Percentiles rank a stretch among this genome's conserved stretches.
Conservation (phyloP, 129 eudicot genomes). For the Chrysanthemum makinoi region DNA sequence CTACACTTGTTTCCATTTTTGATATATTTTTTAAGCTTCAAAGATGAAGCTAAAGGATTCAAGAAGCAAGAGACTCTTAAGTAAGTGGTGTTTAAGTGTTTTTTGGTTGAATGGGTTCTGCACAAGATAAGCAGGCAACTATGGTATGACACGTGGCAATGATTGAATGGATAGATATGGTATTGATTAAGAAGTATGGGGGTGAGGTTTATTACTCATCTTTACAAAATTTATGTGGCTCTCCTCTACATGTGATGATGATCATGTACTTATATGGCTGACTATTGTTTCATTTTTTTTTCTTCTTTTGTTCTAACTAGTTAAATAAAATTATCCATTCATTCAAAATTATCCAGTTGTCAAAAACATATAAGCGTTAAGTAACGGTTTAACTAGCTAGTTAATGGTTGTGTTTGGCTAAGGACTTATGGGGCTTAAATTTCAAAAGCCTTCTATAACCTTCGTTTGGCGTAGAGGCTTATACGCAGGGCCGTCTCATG, state of each 20-base stretch:
- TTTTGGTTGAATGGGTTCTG: constrained; percentile 36
- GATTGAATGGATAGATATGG: constrained; percentile 53
- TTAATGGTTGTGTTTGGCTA: no score
- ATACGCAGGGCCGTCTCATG: no score
- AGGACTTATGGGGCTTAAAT: no score
- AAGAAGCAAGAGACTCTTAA: constrained; percentile 3
- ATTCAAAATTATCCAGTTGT: neutral
- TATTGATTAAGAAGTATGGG: constrained; percentile 44
- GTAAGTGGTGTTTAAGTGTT: constrained; percentile 15
- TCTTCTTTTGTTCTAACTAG: neutral
- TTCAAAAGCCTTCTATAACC: no score
- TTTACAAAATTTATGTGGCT: constrained; percentile 56
- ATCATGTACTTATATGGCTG: constrained; percentile 9
- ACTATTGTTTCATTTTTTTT: neutral
- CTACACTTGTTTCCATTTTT: constrained; percentile 76
- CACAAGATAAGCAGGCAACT: constrained; percentile 60
- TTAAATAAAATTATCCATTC: neutral
- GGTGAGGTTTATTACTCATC: constrained; percentile 44
- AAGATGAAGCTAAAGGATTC: constrained; percentile 20
- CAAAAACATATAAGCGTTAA: no score
- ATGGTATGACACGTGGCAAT: constrained; percentile 68
- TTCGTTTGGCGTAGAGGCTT: no score
- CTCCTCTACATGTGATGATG: constrained; percentile 24
- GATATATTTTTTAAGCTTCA: constrained; percentile 13
- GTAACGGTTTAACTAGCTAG: no score